Conservation (phyloP, 2,329 filamentous ascomycete species). For the Hypocreales sp. region DNA sequence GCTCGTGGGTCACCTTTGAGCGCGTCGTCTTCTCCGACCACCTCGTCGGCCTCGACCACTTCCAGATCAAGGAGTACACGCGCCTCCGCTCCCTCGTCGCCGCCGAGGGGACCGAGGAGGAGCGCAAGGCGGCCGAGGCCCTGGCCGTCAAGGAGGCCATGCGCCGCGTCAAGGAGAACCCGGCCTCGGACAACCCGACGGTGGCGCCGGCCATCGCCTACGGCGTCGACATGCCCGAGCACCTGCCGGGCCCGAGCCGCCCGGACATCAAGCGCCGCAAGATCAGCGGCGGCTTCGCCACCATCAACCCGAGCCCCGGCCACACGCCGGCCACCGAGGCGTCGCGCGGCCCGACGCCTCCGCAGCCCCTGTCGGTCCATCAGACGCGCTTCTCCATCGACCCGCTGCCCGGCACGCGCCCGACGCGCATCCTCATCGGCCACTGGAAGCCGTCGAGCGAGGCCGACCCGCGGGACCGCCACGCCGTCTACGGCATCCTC, state of each 20-base stretch:
- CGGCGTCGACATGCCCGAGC: constrained; percentile 30
- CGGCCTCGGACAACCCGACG: constrained; percentile 24
- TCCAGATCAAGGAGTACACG: constrained; percentile 47
- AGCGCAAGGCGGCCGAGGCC: constrained; percentile 21
- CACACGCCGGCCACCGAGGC: constrained; percentile 2
- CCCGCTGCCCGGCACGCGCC: constrained; percentile 34
- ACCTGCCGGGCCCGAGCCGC: constrained; percentile 15
- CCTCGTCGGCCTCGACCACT: constrained; percentile 37
- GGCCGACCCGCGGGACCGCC: constrained; percentile 30
- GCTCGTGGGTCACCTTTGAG: constrained; percentile 50
- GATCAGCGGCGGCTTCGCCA: constrained; percentile 19
- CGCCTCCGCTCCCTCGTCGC: constrained; percentile 29
- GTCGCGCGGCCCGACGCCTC: constrained; percentile 6
- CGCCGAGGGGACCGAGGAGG: constrained; percentile 20
- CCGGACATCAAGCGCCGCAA: constrained; percentile 33
- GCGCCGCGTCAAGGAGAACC: constrained; percentile 24
- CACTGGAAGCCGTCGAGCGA: constrained; percentile 42
- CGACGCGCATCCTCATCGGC: constrained; percentile 42
- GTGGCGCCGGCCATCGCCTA: constrained; percentile 32
- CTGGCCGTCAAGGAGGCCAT: constrained; percentile 31
- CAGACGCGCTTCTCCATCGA: constrained; percentile 15
- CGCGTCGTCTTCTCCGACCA: constrained; percentile 42
- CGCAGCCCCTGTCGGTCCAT: constrained; percentile 7
- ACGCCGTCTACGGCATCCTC: constrained; percentile 47
- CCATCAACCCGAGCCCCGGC: constrained; percentile 13